phyloP scores from a whole-genome alignment of 768 basidiomycete species.

The Leucogyrophana mollusca region DNA sequence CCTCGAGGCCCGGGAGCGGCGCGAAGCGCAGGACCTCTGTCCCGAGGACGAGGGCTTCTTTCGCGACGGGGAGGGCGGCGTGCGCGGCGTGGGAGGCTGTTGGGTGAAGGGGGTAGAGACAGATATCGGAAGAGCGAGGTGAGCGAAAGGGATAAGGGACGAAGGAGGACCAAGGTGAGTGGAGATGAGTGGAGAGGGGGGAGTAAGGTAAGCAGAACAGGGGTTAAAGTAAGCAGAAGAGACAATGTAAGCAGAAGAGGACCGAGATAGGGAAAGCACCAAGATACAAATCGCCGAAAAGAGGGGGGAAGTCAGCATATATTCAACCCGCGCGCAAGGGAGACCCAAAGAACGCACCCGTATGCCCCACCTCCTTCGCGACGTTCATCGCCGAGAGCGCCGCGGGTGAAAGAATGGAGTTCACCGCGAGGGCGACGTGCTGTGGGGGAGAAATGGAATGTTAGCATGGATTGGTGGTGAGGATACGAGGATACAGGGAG shows the following conservation, averaged over 20 bases:
- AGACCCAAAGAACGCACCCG: slow-evolving; percentile 11
- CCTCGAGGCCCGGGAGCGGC: slow-evolving; percentile 55
- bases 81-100: slow-evolving; percentile 32
- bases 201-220: neutral
- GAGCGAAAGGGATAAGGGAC: neutral
- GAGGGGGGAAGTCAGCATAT: neutral
- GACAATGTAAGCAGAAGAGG: slow-evolving; percentile 26
- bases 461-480: no score
- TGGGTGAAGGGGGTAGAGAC: no score
- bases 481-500: no score
- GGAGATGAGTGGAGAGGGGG: slow-evolving; percentile 8
- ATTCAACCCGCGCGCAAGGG: no score
- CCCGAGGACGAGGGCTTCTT: slow-evolving; percentile 36
- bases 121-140: neutral
- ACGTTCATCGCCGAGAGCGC: slow-evolving; percentile 19
- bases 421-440: slow-evolving; percentile 27
- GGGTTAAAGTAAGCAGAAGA: no score
- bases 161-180: neutral
- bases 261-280: neutral
- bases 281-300: neutral
- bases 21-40: slow-evolving; percentile 41
- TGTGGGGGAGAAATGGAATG: slow-evolving; percentile 2
- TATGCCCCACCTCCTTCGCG: slow-evolving; percentile 18
- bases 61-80: slow-evolving; percentile 30
- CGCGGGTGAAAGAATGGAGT: slow-evolving; percentile 19